Base-by-base conservation (phyloP, 78 protist genomes). In the Thecamonas trahens region DNA sequence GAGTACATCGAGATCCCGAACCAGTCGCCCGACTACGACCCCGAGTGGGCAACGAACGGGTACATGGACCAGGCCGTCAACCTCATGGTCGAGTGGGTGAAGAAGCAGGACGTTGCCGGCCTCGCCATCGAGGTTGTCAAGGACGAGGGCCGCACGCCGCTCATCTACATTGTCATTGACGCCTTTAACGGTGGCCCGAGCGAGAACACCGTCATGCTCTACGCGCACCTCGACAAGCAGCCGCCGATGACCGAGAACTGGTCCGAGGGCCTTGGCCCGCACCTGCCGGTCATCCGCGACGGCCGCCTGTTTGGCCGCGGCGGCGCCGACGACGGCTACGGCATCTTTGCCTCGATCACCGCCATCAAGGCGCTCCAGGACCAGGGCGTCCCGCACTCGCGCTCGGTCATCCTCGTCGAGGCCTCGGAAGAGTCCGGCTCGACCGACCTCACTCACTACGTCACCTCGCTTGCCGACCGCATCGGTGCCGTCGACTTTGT, bases 221-320 rank as follows among this genome's bases (percentile, higher is more conserved):
- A 90, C 70, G 95, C 92, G 31, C 95, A 90, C 55, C 61, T 87
- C 83, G 95, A 90, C 74, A 89, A 89, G 78, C 94, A 89, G 70
- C 94, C 94, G 35, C 91, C 84, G 11, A 24, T 79, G 31, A 83
- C 91, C 14, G 77, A 89, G 0, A 74, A 45, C 44, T 90, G 95
- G 92, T 32, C 3, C 40, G 88, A 60, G 26, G 95, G 80, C 24
- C 64, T 86, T 31, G 87, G 71, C 44, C 85, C 93, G 52, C 76
- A 85, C 80, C 80, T 65, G 44, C 84, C 95, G 24, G 80, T 87
- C 44, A 58, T 79, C 22, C 40, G 50, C 22, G 65, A 78, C 26
- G 77, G 49, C 1, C 40, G 81, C 71, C 65, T 91, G 34, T 88
- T 85, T 75, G 94, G 96, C 52, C 70, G 96, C 44, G 96, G 92